Evolutionary conservation across 2,329 filamentous ascomycete genomes (phyloP).

Genomic region (Paecilomyces formosus): DNA sequence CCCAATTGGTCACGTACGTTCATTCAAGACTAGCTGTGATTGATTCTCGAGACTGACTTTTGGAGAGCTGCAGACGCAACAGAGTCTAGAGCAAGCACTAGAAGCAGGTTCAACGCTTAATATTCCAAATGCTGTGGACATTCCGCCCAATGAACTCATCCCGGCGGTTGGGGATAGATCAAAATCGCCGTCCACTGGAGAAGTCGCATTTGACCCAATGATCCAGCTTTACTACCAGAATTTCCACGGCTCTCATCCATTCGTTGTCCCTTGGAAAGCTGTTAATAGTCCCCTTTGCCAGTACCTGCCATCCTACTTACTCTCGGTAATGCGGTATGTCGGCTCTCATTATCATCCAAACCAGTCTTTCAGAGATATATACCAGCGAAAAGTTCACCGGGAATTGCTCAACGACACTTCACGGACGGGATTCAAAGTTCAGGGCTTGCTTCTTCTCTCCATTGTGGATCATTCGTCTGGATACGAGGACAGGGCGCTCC

Average conservation of each 20-base stretch:
- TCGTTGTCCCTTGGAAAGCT: conserved; percentile 38
- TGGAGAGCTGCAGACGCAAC: neutral
- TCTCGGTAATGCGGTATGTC: conserved; percentile 43
- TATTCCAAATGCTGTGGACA: neutral
- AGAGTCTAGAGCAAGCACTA: neutral
- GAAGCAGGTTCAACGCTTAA: neutral
- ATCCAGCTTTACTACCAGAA: conserved; percentile 44
- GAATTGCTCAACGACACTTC: conserved; percentile 7
- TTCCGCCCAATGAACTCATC: neutral
- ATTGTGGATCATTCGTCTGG: conserved; percentile 21
- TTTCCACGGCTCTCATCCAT: conserved; percentile 46
- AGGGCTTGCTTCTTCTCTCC: conserved; percentile 22
- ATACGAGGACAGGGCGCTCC: conserved; percentile 14
- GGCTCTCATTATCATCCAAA: conserved; percentile 42
- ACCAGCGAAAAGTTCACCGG: conserved; percentile 11
- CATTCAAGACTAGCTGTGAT: neutral
- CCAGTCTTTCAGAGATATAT: conserved; percentile 12
- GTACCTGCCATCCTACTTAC: conserved; percentile 35
- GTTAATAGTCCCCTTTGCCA: conserved; percentile 15
- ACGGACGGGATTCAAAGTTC: conserved; percentile 23
- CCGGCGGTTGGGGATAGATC: neutral
- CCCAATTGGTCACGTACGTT: neutral
- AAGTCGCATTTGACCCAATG: conserved; percentile 18
- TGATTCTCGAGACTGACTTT: neutral
- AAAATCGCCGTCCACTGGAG: neutral